Conservation (phyloP, 257 asterid genomes). For the Ilex aquifolium region DNA sequence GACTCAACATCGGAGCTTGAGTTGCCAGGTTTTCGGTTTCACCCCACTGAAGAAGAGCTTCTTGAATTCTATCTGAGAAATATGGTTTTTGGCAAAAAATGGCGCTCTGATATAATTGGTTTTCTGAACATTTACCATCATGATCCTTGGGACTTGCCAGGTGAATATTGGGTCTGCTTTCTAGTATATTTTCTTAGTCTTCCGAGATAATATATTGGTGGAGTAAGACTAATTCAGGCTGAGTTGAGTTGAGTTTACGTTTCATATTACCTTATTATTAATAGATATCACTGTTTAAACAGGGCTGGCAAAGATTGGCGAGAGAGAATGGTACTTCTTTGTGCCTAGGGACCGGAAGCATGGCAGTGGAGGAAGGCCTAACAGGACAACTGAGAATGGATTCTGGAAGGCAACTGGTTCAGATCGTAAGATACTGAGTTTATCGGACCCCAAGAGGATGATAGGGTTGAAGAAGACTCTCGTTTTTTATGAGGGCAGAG, state of each 20-base stretch:
- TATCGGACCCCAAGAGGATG: constrained; percentile 35
- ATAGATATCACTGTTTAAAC: background rate
- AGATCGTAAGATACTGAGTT: constrained; percentile 43
- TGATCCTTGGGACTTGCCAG: constrained; percentile 70
- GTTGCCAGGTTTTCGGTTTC: constrained; percentile 35
- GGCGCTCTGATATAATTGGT: constrained; percentile 49
- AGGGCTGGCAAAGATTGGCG: constrained; percentile 69
- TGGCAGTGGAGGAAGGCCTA: constrained; percentile 72
- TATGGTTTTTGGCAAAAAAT: constrained; percentile 19
- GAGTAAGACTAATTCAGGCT: too few species aligned
- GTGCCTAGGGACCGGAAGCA: constrained; percentile 63
- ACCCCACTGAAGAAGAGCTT: constrained; percentile 37
- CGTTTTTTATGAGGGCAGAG: constrained; percentile 75
- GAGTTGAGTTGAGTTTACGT: too few species aligned
- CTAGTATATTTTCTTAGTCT: background rate
- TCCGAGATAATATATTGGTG: too few species aligned
- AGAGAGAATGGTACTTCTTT: constrained; percentile 76
- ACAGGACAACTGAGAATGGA: constrained; percentile 54
- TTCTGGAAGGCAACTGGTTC: constrained; percentile 93
- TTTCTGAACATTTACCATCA: constrained; percentile 55
- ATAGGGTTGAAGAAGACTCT: constrained; percentile 64
- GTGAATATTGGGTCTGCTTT: constrained; percentile 19
- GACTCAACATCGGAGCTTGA: constrained; percentile 16
- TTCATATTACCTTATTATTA: too few species aligned
- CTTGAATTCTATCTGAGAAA: constrained; percentile 29